Evolutionary conservation across 2,329 filamentous ascomycete genomes (phyloP), one percentile per base, ranked within the genome.

Genomic region (Claviceps spartinae): DNA sequence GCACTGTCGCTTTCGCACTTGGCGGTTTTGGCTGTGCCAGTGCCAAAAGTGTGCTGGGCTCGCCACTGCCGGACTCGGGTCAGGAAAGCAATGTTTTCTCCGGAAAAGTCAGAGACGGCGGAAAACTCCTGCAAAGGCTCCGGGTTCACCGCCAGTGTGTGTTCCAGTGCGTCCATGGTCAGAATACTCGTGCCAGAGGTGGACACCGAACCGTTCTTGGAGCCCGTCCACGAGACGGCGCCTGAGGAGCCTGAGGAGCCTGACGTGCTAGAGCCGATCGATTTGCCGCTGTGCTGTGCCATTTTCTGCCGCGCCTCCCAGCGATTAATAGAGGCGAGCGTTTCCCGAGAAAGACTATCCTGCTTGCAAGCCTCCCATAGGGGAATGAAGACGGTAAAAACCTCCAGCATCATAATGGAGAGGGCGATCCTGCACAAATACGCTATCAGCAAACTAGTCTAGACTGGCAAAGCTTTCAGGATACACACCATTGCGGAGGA

Each of bases 81-180:
- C 5, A 86, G 65, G 62, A 86, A 86, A 47, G 81, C 76, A 57
- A 85, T 79, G 61, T 85, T 85, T 63, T 85, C 81, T 6, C 79
- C 81, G 0, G 80, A 83, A 61, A 85, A 83, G 57, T 85, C 81
- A 45, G 75, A 72, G 2, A 76, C 69, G 0, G 80, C 81, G 0
- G 81, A 80, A 61, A 82, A 85, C 52, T 77, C 66, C 51, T 81
- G 76, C 0, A 85, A 69, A 0, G 76, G 75, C 6, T 73, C 68
- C 0, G 78, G 75, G 60, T 82, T 80, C 55, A 72, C 69, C 45
- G 72, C 67, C 1, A 85, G 67, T 13, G 77, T 75, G 54, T 75
- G 71, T 54, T 85, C 79, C 6, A 85, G 71, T 0, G 80, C 77
- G 34, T 72, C 69, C 75, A 82, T 81, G 54, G 76, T 78, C 52